Base-by-base conservation (phyloP, 805 yeast genomes). In the Deakozyma indianensis region DNA sequence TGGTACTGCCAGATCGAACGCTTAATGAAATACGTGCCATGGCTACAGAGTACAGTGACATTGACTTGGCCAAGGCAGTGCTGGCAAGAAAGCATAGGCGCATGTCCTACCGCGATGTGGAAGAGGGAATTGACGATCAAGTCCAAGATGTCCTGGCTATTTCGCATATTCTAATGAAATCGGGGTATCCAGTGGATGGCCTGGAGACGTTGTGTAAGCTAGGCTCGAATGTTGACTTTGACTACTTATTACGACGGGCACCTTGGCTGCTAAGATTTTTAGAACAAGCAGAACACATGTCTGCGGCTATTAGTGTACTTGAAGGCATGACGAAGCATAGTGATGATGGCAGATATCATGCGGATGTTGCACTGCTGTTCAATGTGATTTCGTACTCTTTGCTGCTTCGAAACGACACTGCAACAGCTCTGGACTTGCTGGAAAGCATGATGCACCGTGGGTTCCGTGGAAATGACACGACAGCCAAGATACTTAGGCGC, bases 21-120 rank as follows among this genome's bases (percentile, higher is more conserved):
- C 18, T 32, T 14, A n/a, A 32, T 11, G 38, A 14, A 32, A 32
- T n/a, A 9, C 38, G 9, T 4, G 18, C 9, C 4, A 14, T 32
- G 11, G 11, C 18, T 9, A 20, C 16, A 5, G 38, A 32, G 4
- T 7, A 7, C 4, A 5, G 18, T 7, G 38, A 32, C 38, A 32
- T 32, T 32, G 38, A 32, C 16, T n/a, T 32, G 18, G 38, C 38
- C 38, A 32, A n/a, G 16, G 38, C 38, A 32, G 38, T 32, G 11
- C 18, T 32, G 38, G 18, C 38, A n/a, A 7, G 38, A 7, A 32
- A 32, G 16, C 18, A 32, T 11, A 7, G 38, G 4, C 11, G 38
- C 18, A 5, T 5, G 5, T 9, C 11, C 9, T 32, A 32, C 16
- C 11, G 38, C 5, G 16, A 5, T 4, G 18, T n/a, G 9, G 38